Base-by-base conservation (phyloP, 352 stramenopile genomes). In the Phytophthora uliginosa region DNA sequence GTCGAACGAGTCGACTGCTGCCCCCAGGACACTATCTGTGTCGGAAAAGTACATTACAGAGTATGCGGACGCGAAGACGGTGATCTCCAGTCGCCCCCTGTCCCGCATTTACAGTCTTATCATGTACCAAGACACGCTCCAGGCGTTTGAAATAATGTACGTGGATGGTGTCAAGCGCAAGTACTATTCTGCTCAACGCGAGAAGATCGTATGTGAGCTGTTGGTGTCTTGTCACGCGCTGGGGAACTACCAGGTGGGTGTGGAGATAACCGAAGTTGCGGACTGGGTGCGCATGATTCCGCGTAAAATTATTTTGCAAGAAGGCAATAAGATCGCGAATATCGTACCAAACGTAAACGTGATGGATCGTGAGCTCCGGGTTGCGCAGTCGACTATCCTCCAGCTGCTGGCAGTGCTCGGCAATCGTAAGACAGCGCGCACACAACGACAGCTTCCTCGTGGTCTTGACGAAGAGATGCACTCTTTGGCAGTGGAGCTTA, bases 391-490 rank as follows among this genome's bases (percentile, higher is more conserved):
- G 4, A 89, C 63, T 34, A 85, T 95, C 17, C 70, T 95, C 15
- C 83, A 91, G 18, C 72, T 89, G 15, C 67, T 95, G 12, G 83
- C 74, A 7, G 73, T 74, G 4, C 74, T 93, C 64, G 86, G 88
- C 1, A 78, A 86, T 55, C 77, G 79, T 20, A 95, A 95, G 63
- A 92, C 85, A 13, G 78, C 79, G 34, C 81, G 84, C 8, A 76
- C 80, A 12, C 86, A 94, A 65, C 81, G 86, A 2, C 84, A 91
- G 42, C 69, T 94, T 13, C 86, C 86, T 33, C 79, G 76, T 47
- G 88, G 88, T 0, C 69, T 94, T 7, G 88, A 95, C 36, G 86
- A 93, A 59, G 81, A 86, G 20, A 92, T 95, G 84, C 86, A 94
- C 56, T 83, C 74, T 22, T 63, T 96, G 48, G 83, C 89, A 18